Evolutionary conservation across 2,329 filamentous ascomycete genomes (phyloP).

Genomic region (Microsporum ferrugineum): DNA sequence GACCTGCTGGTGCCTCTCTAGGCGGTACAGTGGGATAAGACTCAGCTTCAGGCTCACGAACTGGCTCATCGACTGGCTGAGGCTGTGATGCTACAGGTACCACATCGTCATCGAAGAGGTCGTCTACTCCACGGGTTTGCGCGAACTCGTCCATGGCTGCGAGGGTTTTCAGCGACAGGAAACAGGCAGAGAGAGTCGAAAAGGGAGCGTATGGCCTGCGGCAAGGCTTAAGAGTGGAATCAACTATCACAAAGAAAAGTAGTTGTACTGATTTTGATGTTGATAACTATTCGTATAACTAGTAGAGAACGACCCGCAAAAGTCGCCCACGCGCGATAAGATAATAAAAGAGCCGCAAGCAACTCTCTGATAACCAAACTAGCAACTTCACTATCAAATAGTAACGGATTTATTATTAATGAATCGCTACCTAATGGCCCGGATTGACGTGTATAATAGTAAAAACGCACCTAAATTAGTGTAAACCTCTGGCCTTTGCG

Average conservation of each 20-base stretch:
- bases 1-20: slow-evolving; percentile 22
- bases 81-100: slow-evolving; percentile 32
- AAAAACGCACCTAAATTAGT: neutral
- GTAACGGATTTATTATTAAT: neutral
- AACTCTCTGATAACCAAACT: too few relatives aligned
- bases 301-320: neutral
- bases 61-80: neutral
- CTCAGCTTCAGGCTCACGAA: neutral
- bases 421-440: neutral
- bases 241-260: too few relatives aligned
- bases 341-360: neutral
- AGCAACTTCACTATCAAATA: too few relatives aligned
- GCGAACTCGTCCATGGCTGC: slow-evolving; percentile 36
- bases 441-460: neutral
- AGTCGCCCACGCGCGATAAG: neutral
- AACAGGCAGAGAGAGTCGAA: neutral
- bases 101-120: slow-evolving; percentile 42
- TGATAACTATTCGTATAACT: too few relatives aligned
- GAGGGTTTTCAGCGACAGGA: neutral
- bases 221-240: neutral
- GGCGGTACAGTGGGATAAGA: slow-evolving; percentile 14
- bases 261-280: too few relatives aligned
- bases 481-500: neutral
- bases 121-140: slow-evolving; percentile 40
- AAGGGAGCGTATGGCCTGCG: neutral